These are phyloP conservation scores for Plasmodium adleri DNA, from an alignment of 169 alveolate genomes.

Conservation along the genomic window DNA sequence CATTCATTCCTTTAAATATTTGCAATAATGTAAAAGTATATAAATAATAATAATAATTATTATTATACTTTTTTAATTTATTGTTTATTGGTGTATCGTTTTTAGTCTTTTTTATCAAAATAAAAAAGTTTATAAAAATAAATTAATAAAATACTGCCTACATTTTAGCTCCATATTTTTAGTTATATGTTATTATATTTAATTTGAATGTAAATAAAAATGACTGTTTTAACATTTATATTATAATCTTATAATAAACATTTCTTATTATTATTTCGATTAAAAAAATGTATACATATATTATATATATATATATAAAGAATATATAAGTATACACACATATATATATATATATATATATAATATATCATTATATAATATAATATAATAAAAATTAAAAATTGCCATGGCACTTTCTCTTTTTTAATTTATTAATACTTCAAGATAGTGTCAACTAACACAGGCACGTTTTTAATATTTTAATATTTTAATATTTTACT, in stretches of 20 bases:
- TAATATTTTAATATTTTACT: too few relatives aligned
- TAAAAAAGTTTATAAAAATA: conserved; percentile 2
- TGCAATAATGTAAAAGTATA: too few relatives aligned
- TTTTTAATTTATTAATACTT: conserved; percentile 25
- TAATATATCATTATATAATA: background rate
- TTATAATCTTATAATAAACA: conserved; percentile 22
- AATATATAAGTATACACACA: conserved; percentile 17
- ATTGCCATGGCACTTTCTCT: conserved; percentile 9
- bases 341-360: conserved; percentile 16
- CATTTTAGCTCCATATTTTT: background rate
- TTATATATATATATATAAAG: background rate
- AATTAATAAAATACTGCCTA: background rate
- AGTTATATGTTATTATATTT: background rate
- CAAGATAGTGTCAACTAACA: conserved; percentile 1
- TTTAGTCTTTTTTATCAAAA: conserved; percentile 1
- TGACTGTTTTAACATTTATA: conserved; percentile 12
- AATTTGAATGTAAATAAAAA: conserved; percentile 35
- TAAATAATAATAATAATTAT: too few relatives aligned
- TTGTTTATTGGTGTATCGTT: too few relatives aligned
- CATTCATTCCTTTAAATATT: too few relatives aligned
- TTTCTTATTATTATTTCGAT: conserved; percentile 35
- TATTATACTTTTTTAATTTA: too few relatives aligned
- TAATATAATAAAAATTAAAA: conserved; percentile 37
- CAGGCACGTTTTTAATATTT: conserved; percentile 14
- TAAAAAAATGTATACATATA: too few relatives aligned